Evolutionary conservation across 2,329 filamentous ascomycete species (phyloP), one percentile per base, ranked within the genome.

Genomic region (Aspergillus pseudoviridinutans): DNA sequence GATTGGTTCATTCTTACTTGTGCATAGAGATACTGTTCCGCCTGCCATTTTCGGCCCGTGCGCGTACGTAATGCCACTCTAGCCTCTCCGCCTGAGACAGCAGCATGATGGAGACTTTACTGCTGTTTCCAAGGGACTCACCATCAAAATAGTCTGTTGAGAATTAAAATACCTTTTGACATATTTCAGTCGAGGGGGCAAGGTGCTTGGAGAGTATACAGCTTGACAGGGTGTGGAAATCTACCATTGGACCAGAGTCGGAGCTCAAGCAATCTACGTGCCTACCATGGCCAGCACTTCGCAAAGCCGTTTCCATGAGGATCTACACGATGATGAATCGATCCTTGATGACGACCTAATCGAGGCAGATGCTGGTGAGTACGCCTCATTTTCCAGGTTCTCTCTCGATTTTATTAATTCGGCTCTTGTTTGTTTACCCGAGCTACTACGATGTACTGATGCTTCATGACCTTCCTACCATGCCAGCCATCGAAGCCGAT

Each of bases 401-500:
- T 24, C 3, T 24, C 56, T 51, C 46, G 28, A 55, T 53, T 35
- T 51, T 54, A 42, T 28, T 3, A 10, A n/a, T 41, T 41, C 22
- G n/a, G 10, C 32, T 38, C 27, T 9, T 17, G 32, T 10, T 53
- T 9, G 3, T 51, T 38, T 28, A 17, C 47, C 29, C 44, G 55
- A 50, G 38, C 47, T 25, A 47, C 29, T 56, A 38, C 32, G 32
- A 38, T 38, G 32, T 38, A 12, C 47, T 46, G 25, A 41, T 49
- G 50, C 49, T 25, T 38, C 42, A 9, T 17, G 17, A 42, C 27
- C 42, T 17, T 14, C 49, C 20, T 27, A 12, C 22, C 32, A 46
- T 41, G 44, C 32, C 89, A 69, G 91, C 92, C 66, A 87, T 97
- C 69, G 92, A 97, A 74, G 91, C 96, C 69, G 92, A 97, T 70